phyloP scores from a whole-genome alignment of 2,329 filamentous ascomycete genomes.

The Botryosphaeria dothidea region DNA sequence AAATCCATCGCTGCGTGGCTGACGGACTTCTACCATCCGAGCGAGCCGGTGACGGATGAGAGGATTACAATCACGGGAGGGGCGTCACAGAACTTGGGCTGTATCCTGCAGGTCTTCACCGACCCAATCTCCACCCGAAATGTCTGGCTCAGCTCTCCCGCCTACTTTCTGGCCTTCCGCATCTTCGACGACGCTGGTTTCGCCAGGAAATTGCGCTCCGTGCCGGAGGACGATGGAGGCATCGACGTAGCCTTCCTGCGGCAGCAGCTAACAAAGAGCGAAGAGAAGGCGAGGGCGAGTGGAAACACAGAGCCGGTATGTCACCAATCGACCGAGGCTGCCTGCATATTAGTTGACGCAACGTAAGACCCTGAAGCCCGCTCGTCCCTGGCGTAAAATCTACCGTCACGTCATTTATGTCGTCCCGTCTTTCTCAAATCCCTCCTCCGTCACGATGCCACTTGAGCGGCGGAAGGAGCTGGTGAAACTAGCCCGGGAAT shows the following conservation, averaged over 20 bases:
- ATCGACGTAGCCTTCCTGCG: conserved; percentile 67
- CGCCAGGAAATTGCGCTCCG: conserved; percentile 62
- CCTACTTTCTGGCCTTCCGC: conserved; percentile 81
- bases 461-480: conserved; percentile 66
- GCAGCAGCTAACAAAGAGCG: conserved; percentile 51
- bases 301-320: conserved; percentile 48
- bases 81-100: conserved; percentile 79
- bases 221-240: conserved; percentile 77
- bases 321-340: neutral
- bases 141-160: conserved; percentile 80
- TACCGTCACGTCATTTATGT: conserved; percentile 88
- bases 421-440: conserved; percentile 87
- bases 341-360: conserved; percentile 13
- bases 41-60: conserved; percentile 48
- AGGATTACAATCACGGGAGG: conserved; percentile 82
- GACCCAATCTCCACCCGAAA: conserved; percentile 74
- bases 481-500: conserved; percentile 72
- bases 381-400: conserved; percentile 66
- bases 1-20: conserved; percentile 72
- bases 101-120: conserved; percentile 75
- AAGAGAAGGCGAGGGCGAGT: conserved; percentile 42
- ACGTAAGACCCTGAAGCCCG: conserved; percentile 56
- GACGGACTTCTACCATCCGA: conserved; percentile 58
- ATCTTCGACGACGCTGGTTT: conserved; percentile 85
- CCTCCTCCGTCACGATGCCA: conserved; percentile 80